Evolutionary conservation across 73 alveolate species (phyloP), one percentile per base, ranked within the genome.

Genomic region (Paramecium caudatum): DNA sequence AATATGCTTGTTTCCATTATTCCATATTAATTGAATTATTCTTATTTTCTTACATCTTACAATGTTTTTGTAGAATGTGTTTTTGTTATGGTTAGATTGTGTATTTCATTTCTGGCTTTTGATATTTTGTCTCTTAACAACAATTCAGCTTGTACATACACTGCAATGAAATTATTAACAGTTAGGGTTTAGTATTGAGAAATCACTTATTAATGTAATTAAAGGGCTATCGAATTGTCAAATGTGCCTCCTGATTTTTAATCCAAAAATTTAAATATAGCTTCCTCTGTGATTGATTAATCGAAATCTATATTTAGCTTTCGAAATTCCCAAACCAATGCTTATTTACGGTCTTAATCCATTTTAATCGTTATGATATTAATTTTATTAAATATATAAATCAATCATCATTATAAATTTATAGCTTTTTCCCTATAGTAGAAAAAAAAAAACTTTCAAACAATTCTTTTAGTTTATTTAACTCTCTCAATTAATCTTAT

Each of bases 1-100:
- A 49, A 36, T 2, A 55, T 55, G n/a, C 80, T 55, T 13, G 10
- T 43, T 5, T 55, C 70, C 80, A 55, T 55, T 3, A 55, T 55
- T 55, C 80, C 43, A 55, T 55, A 55, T 21, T 55, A 27, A 55
- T 55, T 55, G 23, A 55, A 55, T 55, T 55, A 23, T 25, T 55
- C 80, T 21, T 55, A 55, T 55, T 55, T 23, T 55, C 10, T 55
- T 27, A 55, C 30, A 55, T 55, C 30, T 9, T 27, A 15, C 41
- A 55, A 10, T 3, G 80, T 17, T 23, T 21, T 19, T 10, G 2
- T 27, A 19, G 80, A 55, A 8, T 55, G 13, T 55, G 23, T 12
- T 9, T 55, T 55, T 23, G 80, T 55, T 8, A 55, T 10, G 1
- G 45, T 55, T 55, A 55, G 30, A 23, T 55, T 55, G 23, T 55